Percentiles rank a stretch among this genome's conserved stretches.
phyloP scores from a whole-genome alignment of 2,329 filamentous ascomycete genomes.

The Venturia effusa region DNA sequence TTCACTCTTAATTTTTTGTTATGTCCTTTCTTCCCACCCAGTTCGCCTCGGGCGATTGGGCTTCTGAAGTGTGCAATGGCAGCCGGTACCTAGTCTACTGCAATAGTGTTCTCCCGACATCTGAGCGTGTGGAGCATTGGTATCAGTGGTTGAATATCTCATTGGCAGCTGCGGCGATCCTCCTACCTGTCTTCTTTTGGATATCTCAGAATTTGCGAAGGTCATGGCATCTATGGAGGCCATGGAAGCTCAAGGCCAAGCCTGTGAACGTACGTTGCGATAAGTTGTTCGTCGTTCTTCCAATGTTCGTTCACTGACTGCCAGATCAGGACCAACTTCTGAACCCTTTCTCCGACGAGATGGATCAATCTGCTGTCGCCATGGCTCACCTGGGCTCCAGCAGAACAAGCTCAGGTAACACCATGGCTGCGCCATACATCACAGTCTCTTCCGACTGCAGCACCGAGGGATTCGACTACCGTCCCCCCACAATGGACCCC shows the following conservation, averaged over 20 bases:
- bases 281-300: neutral
- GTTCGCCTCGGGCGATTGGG: neutral
- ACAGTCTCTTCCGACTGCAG: neutral
- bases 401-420: neutral
- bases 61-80: neutral
- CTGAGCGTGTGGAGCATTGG: neutral
- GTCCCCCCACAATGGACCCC: neutral
- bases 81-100: conserved; percentile 4
- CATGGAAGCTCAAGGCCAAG: neutral
- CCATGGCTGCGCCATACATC: neutral
- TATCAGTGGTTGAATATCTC: conserved; percentile 1
- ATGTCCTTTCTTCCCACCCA: conserved; percentile 1
- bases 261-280: neutral
- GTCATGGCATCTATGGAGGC: neutral
- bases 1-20: neutral
- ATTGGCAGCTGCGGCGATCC: neutral
- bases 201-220: neutral
- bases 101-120: neutral
- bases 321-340: neutral
- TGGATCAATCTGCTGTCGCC: neutral
- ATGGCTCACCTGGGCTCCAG: neutral
- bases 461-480: neutral
- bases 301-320: neutral
- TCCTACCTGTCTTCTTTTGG: neutral
- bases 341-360: neutral